Evolutionary conservation across 2,329 filamentous ascomycete species (phyloP), one percentile per base, ranked within the genome.

Genomic region (Zymoseptoria tritici): DNA sequence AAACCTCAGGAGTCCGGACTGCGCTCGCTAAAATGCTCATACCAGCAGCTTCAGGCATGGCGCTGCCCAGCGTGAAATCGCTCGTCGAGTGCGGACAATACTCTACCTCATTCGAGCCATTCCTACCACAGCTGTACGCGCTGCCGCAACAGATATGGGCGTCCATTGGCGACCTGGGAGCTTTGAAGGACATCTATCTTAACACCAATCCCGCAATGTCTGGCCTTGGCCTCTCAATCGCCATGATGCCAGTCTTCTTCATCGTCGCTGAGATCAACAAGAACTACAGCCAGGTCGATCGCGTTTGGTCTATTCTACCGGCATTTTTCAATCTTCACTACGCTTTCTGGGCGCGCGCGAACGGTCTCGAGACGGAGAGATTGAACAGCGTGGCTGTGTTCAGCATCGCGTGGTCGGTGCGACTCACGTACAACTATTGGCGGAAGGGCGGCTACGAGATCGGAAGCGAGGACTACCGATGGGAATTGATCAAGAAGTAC

Each of bases 271-370:
- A 97, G 75, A 76, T 91, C 77, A 97, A 95, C 76, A 84, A 83
- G 70, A 99, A 99, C 75, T 97, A 92, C 74, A 97, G 92, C n/a
- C 94, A 99, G 76, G 87, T 99, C 50, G 94, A 99, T 74, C 85
- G 94, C 54, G 78, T 88, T 68, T 99, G 94, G 94, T 94, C 90
- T 71, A 80, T 99, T 62, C 77, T 99, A 55, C 94, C 94, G 1
- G 87, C 90, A 7, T 71, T 96, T 55, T 97, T 96, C 76, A 88
- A 94, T 72, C 82, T 85, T 5, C 92, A 99, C 75, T 94, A 90
- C 72, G 83, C 85, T 46, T 68, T 85, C n/a, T 99, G 92, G 87
- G 88, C 91, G 49, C 87, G 89, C 67, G 70, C 93, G 63, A 83
- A 86, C 51, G 88, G 87, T 1, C 71, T 96, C 0, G 82, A 86